Percentiles rank a stretch among this genome's conserved stretches.
Evolutionary conservation across 768 basidiomycete genomes (phyloP).

Genomic region (Boletus edulis): DNA sequence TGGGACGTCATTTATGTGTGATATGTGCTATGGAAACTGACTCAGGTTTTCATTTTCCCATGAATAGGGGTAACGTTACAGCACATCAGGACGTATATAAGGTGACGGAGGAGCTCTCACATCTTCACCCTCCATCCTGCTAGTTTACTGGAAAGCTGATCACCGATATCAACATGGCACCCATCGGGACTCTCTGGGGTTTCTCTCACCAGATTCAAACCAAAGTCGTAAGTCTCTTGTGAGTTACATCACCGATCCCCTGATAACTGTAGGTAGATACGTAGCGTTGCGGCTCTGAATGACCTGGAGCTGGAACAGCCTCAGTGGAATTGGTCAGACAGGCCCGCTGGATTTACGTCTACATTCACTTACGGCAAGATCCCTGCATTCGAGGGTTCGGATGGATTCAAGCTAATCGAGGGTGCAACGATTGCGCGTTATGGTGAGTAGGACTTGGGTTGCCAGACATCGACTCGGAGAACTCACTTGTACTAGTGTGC

Average conservation of each 20-base stretch:
- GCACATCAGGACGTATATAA: too few species aligned
- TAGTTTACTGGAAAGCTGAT: too few species aligned
- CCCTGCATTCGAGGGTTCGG: constrained; percentile 16
- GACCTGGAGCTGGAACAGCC: constrained; percentile 9
- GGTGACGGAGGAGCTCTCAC: too few species aligned
- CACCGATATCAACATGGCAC: constrained; percentile 8
- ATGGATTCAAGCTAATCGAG: constrained; percentile 19
- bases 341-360: constrained; percentile 7
- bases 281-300: constrained; percentile 14
- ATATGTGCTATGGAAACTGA: too few species aligned
- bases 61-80: too few species aligned
- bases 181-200: constrained; percentile 19
- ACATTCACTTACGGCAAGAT: constrained; percentile 21
- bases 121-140: too few species aligned
- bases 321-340: constrained; percentile 4
- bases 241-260: background rate
- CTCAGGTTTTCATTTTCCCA: too few species aligned
- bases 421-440: constrained; percentile 19
- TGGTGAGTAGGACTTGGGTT: constrained; percentile 1
- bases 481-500: constrained; percentile 2
- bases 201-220: constrained; percentile 10
- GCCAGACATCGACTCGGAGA: too few species aligned
- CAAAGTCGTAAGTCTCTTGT: constrained; percentile 10
- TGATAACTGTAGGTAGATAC: constrained; percentile 3
- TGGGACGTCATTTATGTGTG: too few species aligned